phyloP scores from a whole-genome alignment of 2,329 filamentous ascomycete species.

The Curvularia spicifera region DNA sequence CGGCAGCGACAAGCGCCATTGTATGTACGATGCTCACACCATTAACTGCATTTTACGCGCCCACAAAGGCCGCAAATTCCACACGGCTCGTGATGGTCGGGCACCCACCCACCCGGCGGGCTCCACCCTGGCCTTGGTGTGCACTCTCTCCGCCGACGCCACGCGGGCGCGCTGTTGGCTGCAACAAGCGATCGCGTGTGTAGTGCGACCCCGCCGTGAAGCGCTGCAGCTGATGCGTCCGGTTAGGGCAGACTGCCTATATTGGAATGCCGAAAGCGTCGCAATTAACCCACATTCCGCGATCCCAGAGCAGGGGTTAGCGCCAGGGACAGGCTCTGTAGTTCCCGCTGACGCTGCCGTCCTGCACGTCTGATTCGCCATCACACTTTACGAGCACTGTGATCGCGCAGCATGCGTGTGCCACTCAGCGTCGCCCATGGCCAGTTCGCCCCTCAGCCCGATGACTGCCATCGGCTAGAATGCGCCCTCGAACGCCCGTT shows the following conservation, averaged over 20 bases:
- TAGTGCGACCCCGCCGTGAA: slow-evolving; percentile 14
- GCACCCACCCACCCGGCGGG: background rate
- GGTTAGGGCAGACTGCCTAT: slow-evolving; percentile 12
- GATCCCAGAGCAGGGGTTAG: slow-evolving; percentile 17
- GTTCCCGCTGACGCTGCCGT: slow-evolving; percentile 18
- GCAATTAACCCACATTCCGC: slow-evolving; percentile 24
- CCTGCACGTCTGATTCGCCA: slow-evolving; percentile 32
- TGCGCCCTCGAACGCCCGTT: slow-evolving; percentile 29
- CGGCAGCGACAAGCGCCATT: slow-evolving; percentile 25
- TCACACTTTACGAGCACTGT: slow-evolving; percentile 34
- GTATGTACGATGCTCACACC: slow-evolving; percentile 29
- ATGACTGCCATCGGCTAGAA: slow-evolving; percentile 24
- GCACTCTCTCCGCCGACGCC: background rate
- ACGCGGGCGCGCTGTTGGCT: background rate
- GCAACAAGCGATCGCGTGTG: slow-evolving; percentile 2
- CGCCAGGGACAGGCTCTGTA: slow-evolving; percentile 26
- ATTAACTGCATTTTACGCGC: slow-evolving; percentile 36
- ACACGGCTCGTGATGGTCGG: slow-evolving; percentile 15
- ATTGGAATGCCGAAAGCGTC: slow-evolving; percentile 25
- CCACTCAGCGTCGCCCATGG: slow-evolving; percentile 43
- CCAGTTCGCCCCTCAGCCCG: slow-evolving; percentile 31
- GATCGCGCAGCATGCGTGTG: slow-evolving; percentile 38
- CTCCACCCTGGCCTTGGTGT: slow-evolving; percentile 3
- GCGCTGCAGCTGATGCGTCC: slow-evolving; percentile 7
- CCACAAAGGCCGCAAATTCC: slow-evolving; percentile 31